Evolutionary conservation across 2,329 filamentous ascomycete species (phyloP), one percentile per base, ranked within the genome.

Genomic region (Alternaria consortialis): DNA sequence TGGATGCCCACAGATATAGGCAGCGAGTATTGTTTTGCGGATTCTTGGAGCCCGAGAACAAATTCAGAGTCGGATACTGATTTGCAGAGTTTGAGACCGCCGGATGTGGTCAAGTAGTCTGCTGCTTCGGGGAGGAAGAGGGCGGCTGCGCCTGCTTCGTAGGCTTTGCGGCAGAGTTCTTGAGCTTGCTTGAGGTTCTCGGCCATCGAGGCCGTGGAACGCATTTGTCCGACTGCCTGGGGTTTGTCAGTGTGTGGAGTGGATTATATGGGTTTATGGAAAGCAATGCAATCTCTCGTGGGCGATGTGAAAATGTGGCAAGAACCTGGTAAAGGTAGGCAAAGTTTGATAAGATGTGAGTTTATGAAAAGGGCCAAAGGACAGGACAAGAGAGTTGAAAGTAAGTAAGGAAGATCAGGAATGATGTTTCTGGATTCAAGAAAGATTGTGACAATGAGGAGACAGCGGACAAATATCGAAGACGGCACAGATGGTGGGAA

Each of bases 71-170:
- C 81, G 2, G 84, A 76, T 39, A 90, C 86, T 3, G 93, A 85
- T 59, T 85, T 86, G 65, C 88, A 93, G 9, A 97, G 88, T 5
- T 87, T 84, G 8, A 93, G 80, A 0, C 90, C 91, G 2, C 89
- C 83, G 0, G 88, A 89, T 2, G 85, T 83, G 20, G 88, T 90
- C 71, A 97, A 93, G 65, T 97, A 97, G 81, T 97, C 93, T 58
- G 94, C 94, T 84, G 97, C 94, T 51, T 63, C 94, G 12, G 94
- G 94, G 54, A 97, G 89, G 81, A 98, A 97, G 51, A 97, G 86
- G 17, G 91, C 88, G 87, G 91, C 91, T 56, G 94, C 94, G 44
- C 92, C 92, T 58, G 89, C 89, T 29, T 84, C 83, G 9, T 90
- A 88, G 36, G 94, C 93, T 76, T 90, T 91, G 59, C 84, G 84